Base-by-base conservation (phyloP, 345 rosid species). In the Geranium rotundifolium region DNA sequence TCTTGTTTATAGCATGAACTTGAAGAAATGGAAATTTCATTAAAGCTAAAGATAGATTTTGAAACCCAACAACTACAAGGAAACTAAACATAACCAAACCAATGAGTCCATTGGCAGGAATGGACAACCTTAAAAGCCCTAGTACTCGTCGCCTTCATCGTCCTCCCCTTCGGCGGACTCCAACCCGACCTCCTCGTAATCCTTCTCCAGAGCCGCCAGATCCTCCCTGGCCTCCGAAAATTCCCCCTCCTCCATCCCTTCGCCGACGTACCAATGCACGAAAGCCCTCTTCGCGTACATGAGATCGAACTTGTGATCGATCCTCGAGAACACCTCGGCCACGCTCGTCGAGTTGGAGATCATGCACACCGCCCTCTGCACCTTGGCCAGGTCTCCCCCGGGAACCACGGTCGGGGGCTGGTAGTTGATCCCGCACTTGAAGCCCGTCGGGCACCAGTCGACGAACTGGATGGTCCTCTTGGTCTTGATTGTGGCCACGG, bases 171-270 rank as follows among this genome's bases (percentile, higher is more conserved):
- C 84, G 18, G 16, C 80, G 14, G 84, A 89, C 20, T 88, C 91
- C 14, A 79, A 89, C 27, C 91, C 90, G 31, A 88, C 91, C 73
- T 88, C 96, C 81, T 85, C 91, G 2, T 23, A 23, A 23, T 23
- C 27, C 27, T 23, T 23, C 27, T 23, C 27, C 27, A 23, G 27
- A 23, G 0, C 89, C 55, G 95, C 89, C 17, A 88, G 89, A 74
- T 85, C 95, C 68, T 88, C 91, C 37, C 95, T 86, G 56, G 96
- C 96, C 69, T 88, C 88, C 1, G 91, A 88, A 80, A 88, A 88
- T 69, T 88, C 91, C 52, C 96, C 91, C 73, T 88, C 96, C 72
- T 85, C 96, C 96, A 88, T 85, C 54, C 91, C 96, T 70, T 88
- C 96, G 2, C 96, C 96, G 14, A 88, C 91, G 17, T 88, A 85